Percentiles rank a stretch among this genome's conserved stretches.
Conservation (phyloP, 177 flowering plant species). For the Telopea speciosissima region DNA sequence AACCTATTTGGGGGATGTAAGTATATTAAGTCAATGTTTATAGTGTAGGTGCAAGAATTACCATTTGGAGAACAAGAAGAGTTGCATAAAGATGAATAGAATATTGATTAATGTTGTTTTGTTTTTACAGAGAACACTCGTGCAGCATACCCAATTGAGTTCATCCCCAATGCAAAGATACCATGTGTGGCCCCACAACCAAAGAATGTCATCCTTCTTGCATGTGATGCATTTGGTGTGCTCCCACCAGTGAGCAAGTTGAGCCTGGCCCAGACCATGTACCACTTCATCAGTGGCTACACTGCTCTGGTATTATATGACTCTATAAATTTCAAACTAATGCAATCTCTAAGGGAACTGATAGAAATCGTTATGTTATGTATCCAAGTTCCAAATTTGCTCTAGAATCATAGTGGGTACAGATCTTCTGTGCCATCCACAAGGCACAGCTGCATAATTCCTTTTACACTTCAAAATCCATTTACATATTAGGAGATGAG, state of each 20-base stretch:
- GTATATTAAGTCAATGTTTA: no score
- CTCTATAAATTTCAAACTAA: no score
- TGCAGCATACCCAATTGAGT: constrained; percentile 83
- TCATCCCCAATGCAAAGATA: constrained; percentile 71
- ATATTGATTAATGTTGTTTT: not conserved
- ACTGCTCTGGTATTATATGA: constrained; percentile 55
- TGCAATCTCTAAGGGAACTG: no score
- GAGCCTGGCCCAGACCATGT: constrained; percentile 76
- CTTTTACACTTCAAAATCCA: not conserved
- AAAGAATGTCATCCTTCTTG: constrained; percentile 69
- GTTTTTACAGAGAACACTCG: constrained; percentile 62
- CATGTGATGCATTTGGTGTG: constrained; percentile 85
- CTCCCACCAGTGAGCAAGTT: constrained; percentile 88
- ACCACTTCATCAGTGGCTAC: constrained; percentile 88
- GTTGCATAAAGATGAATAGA: no score
- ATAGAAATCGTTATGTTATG: not conserved
- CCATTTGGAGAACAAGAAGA: not conserved
- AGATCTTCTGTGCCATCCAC: not conserved
- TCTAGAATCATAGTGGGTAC: not conserved
- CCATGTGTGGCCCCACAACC: constrained; percentile 85
- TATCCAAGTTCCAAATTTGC: not conserved
- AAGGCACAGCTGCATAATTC: not conserved
- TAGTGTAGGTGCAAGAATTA: no score
- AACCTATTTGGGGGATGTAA: no score
- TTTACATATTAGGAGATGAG: not conserved